Base-by-base conservation (phyloP, 352 stramenopile species). In the Phytophthora macrochlamydospora region DNA sequence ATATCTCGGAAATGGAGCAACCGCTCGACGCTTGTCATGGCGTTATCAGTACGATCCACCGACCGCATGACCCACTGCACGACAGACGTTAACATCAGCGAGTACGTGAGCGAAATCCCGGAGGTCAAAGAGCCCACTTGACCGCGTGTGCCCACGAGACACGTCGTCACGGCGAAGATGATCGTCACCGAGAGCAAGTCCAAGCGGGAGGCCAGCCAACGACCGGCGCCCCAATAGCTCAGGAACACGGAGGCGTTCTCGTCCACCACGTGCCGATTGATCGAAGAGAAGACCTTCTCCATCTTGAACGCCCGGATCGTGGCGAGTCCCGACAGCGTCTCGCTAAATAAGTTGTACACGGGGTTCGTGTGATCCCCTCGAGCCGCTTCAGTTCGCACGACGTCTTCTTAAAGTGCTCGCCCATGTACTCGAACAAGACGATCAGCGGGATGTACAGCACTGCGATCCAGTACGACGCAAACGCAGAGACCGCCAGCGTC, bases 191-290 rank as follows among this genome's bases (percentile, higher is more conserved):
- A 80, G 2, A 89, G 50, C 55, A 67, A 71, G 65, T 87, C 93
- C 18, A 99, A 77, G 5, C 97, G 85, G 29, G 98, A 81, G 7
- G 89, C 94, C 12, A 99, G 72, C 95, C 96, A 99, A 50, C 95
- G 97, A 66, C 71, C 62, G 8, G 65, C 55, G 13, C 53, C 59
- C 72, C 75, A 83, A 44, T 75, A 81, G 11, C 60, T 70, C 40
- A 83, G 56, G 48, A 74, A 83, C 38, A 69, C 60, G 33, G 56
- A 69, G 1, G 69, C 45, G 53, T 83, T 83, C 31, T 60, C 51
- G 37, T 80, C 69, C 0, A 83, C 69, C 5, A 68, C 62, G 4
- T 53, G 38, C 33, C 69, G 75, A 63, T 85, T 81, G 12, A 75
- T 60, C 12, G 45, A n/a, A 12, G 65, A 53, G 43, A 80, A 79